phyloP scores from a whole-genome alignment of 805 yeast genomes.

The Nakazawaea ernobii region DNA sequence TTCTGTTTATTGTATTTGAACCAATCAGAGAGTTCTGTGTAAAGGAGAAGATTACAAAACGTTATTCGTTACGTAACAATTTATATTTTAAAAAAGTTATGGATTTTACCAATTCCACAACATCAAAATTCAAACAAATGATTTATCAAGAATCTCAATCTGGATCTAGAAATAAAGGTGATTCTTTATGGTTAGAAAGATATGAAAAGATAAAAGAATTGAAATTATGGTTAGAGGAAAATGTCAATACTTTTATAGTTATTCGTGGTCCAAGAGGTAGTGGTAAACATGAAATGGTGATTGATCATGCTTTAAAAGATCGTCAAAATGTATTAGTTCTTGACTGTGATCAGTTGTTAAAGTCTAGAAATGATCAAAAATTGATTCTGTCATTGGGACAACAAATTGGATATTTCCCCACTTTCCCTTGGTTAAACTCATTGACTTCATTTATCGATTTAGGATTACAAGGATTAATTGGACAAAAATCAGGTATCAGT shows the following conservation, averaged over 20 bases:
- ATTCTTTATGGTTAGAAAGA: slow-evolving; percentile 64
- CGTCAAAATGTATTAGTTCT: slow-evolving; percentile 60
- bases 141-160: neutral
- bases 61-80: slow-evolving; percentile 43
- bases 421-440: slow-evolving; percentile 87
- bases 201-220: slow-evolving; percentile 61
- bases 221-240: slow-evolving; percentile 78
- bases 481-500: slow-evolving; percentile 86
- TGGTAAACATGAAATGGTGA: slow-evolving; percentile 80
- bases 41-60: slow-evolving; percentile 62
- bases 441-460: slow-evolving; percentile 76
- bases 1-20: slow-evolving; percentile 84
- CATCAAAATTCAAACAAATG: slow-evolving; percentile 9
- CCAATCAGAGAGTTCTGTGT: slow-evolving; percentile 85
- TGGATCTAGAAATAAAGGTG: neutral
- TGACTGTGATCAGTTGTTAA: slow-evolving; percentile 74
- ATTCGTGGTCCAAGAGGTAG: slow-evolving; percentile 92
- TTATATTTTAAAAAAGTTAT: slow-evolving; percentile 31
- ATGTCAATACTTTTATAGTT: slow-evolving; percentile 83
- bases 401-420: slow-evolving; percentile 87
- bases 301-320: slow-evolving; percentile 56
- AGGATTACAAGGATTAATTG: slow-evolving; percentile 84
- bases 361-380: slow-evolving; percentile 67
- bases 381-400: slow-evolving; percentile 64
- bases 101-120: slow-evolving; percentile 21